These are phyloP conservation scores for Isoetes taiwanensis DNA, from an alignment of 75 land plant species.

Conservation along the genomic window DNA sequence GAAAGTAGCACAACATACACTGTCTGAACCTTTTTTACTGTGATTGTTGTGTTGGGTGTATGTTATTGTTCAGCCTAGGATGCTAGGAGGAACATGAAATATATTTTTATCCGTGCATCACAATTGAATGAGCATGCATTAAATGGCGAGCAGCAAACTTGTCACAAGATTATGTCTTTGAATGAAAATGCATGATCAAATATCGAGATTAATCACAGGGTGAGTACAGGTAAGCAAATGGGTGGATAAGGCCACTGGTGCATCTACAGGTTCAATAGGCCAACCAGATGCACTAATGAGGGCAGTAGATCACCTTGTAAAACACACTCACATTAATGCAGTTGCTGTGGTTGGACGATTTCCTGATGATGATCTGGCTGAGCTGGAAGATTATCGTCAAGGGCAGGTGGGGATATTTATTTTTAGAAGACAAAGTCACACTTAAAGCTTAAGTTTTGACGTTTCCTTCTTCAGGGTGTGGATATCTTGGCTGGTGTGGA, in stretches of 20 bases:
- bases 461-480: constrained; percentile 47
- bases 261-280: constrained; percentile 69
- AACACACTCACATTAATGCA: constrained; percentile 47
- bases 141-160: too few relatives aligned
- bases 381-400: constrained; percentile 63
- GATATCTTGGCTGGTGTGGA: constrained; percentile 89
- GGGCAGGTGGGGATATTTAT: constrained; percentile 41
- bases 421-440: not conserved
- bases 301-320: constrained; percentile 52
- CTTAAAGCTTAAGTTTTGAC: not conserved
- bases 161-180: too few relatives aligned
- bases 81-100: too few relatives aligned
- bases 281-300: constrained; percentile 60
- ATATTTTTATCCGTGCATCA: too few relatives aligned
- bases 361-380: constrained; percentile 81
- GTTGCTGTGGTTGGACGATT: constrained; percentile 84
- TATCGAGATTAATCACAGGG: too few relatives aligned
- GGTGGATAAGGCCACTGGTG: constrained; percentile 56
- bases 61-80: too few relatives aligned
- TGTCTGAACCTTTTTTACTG: too few relatives aligned
- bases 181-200: too few relatives aligned
- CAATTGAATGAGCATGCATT: too few relatives aligned
- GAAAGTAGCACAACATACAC: too few relatives aligned
- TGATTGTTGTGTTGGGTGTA: too few relatives aligned
- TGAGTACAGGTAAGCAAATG: constrained; percentile 66